phyloP scores from a whole-genome alignment of 106 monocot species.

The Platanthera zijinensis region DNA sequence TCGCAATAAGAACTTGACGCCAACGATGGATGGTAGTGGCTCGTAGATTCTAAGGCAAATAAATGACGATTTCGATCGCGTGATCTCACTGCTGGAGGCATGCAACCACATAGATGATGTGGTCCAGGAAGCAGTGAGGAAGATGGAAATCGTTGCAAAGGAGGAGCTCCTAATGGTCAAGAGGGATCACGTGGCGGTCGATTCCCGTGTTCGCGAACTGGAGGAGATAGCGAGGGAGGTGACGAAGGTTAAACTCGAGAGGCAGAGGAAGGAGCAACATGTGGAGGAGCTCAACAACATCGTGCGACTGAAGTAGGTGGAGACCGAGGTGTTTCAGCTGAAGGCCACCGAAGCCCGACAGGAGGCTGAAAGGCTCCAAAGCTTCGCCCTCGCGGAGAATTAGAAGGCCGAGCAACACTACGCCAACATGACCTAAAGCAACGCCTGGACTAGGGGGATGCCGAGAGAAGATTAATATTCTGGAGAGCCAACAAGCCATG shows the following conservation, averaged over 20 bases:
- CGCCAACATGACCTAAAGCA: slow-evolving; percentile 77
- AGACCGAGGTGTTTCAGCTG: slow-evolving; percentile 95
- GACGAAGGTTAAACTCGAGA: slow-evolving; percentile 62
- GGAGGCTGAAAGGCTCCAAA: slow-evolving; percentile 89
- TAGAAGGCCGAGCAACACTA: slow-evolving; percentile 94
- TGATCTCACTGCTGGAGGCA: slow-evolving; percentile 79
- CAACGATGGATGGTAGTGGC: too few species aligned
- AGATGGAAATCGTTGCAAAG: slow-evolving; percentile 93
- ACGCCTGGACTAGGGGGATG: slow-evolving; percentile 85
- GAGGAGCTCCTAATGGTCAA: slow-evolving; percentile 73
- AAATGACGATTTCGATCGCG: slow-evolving; percentile 43
- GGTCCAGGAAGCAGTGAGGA: slow-evolving; percentile 87
- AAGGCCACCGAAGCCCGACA: slow-evolving; percentile 88
- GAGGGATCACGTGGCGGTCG: slow-evolving; percentile 57
- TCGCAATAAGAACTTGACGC: too few species aligned
- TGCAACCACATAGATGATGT: slow-evolving; percentile 79
- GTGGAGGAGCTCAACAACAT: slow-evolving; percentile 98
- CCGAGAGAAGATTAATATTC: slow-evolving; percentile 89
- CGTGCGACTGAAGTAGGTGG: slow-evolving; percentile 79
- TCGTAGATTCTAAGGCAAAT: too few species aligned
- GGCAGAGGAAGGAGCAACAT: slow-evolving; percentile 75
- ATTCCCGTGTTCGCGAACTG: slow-evolving; percentile 78
- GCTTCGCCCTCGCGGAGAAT: slow-evolving; percentile 68
- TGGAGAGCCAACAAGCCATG: slow-evolving; percentile 53
- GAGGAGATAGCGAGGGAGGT: slow-evolving; percentile 86